Base-by-base conservation (phyloP, 257 asterid species). In the Ilex asprella region DNA sequence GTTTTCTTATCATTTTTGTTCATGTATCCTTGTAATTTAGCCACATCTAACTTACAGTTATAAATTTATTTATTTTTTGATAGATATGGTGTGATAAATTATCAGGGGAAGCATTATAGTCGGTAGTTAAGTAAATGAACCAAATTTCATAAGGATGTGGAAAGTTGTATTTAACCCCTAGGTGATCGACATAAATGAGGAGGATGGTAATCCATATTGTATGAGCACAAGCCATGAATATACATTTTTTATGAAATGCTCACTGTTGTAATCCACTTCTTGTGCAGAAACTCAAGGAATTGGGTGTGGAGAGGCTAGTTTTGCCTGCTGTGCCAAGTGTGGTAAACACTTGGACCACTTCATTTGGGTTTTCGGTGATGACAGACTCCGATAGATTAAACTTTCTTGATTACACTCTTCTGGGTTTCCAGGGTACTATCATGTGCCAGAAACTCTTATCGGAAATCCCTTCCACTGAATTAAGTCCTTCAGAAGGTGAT, bases 281-380 rank as follows among this genome's bases (percentile, higher is more conserved):
- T 39, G 70, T 70, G 61, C 82, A 91, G 99, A 80, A 68, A 80
- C 90, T 86, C 30, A 16, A 30, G 64, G 85, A 75, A 60, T 70
- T 84, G 58, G 96, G 97, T 68, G 96, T 92, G 10, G 84, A 89
- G 76, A 86, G 84, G 80, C 87, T 92, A 50, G 86, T 92, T 63
- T 81, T 92, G 78, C 97, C 99, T 35, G 95, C 96, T 55, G 84
- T 76, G 55, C 86, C 91, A 44, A 66, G 70, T 53, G 87, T 81
- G 55, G 67, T 92, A 31, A 67, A 71, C 71, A 83, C 97, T 39
- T 92, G 99, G 97, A 84, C 80, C 60, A 64, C 75, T 61, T 74
- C 91, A 58, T 89, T 92, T 56, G 96, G 95, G 30, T 89, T 89
- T 77, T 84, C 93, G 5, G 61, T 55, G 77, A 77, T 89, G 91